Evolutionary conservation across 176 grass and related monocot genomes (phyloP).

Genomic region (Panicum miliaceum): DNA sequence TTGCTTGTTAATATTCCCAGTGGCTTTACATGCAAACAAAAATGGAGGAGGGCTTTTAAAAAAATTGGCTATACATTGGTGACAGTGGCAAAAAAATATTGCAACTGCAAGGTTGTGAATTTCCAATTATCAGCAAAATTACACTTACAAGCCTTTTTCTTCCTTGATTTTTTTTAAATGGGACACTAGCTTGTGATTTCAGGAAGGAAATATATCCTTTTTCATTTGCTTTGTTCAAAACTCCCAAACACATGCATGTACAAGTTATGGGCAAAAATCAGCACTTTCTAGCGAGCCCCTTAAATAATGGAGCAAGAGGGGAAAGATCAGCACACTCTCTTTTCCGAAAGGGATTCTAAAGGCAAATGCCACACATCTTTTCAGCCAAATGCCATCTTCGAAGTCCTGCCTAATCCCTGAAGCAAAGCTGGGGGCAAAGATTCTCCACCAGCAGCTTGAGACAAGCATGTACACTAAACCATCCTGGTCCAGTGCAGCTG

Average conservation of each 20-base stretch:
- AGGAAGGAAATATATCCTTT: neutral
- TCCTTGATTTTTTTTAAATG: neutral
- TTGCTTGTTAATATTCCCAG: neutral
- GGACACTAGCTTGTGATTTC: neutral
- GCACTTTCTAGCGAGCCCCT: slow-evolving; percentile 23
- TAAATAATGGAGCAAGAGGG: slow-evolving; percentile 15
- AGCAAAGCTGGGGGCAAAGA: slow-evolving; percentile 51
- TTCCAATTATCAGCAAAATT: neutral
- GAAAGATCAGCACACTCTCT: slow-evolving; percentile 13
- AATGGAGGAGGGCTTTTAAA: neutral
- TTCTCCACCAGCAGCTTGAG: slow-evolving; percentile 57
- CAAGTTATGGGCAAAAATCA: slow-evolving; percentile 12
- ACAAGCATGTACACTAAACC: slow-evolving; percentile 57
- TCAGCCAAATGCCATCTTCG: slow-evolving; percentile 33
- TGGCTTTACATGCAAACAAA: neutral
- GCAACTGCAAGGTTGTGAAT: neutral
- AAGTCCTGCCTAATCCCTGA: slow-evolving; percentile 46
- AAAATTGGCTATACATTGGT: neutral
- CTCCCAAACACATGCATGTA: neutral
- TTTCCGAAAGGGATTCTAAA: slow-evolving; percentile 48
- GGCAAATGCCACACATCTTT: slow-evolving; percentile 22
- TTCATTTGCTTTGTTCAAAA: slow-evolving; percentile 1
- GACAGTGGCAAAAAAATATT: neutral
- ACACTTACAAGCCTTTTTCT: neutral
- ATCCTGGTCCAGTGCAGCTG: slow-evolving; percentile 48